Evolutionary conservation across 805 yeast species (phyloP).

Genomic region (Kazachstania viticola): DNA sequence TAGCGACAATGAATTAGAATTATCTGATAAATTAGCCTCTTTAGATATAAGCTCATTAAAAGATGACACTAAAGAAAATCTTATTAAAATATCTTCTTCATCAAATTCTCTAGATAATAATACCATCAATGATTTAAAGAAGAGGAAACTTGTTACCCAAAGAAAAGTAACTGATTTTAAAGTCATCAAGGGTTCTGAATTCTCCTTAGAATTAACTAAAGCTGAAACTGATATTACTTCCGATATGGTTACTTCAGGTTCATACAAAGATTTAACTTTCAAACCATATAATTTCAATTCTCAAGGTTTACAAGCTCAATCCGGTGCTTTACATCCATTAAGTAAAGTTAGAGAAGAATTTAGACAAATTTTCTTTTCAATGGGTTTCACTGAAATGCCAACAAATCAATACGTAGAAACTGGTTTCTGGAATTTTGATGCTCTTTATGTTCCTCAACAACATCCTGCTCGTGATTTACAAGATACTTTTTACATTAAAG

Average conservation of each 20-base stretch:
- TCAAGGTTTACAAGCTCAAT: conserved; percentile 74
- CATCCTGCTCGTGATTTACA: conserved; percentile 99
- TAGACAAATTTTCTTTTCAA: conserved; percentile 90
- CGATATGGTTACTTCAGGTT: conserved; percentile 76
- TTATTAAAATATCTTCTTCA: conserved; percentile 36
- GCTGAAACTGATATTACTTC: conserved; percentile 89
- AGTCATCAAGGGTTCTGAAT: conserved; percentile 72
- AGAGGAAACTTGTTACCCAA: conserved; percentile 73
- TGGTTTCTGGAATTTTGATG: conserved; percentile 98
- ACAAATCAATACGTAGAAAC: conserved; percentile 95
- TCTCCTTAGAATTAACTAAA: conserved; percentile 67
- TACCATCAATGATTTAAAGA: conserved; percentile 74
- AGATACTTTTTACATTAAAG: conserved; percentile 95
- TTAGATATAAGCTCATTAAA: conserved; percentile 24
- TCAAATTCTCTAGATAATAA: conserved; percentile 37
- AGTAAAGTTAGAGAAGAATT: conserved; percentile 96
- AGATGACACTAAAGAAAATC: conserved; percentile 56
- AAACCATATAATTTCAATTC: conserved; percentile 94
- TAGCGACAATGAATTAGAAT: conserved; percentile 59
- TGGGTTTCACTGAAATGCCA: conserved; percentile 99
- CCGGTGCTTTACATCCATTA: conserved; percentile 95
- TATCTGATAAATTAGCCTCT: conserved; percentile 39
- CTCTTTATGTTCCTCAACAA: conserved; percentile 95
- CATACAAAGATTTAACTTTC: conserved; percentile 76
- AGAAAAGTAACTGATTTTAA: conserved; percentile 65